Base-by-base conservation (phyloP, 345 rosid species). In the Rhizophora apiculata region DNA sequence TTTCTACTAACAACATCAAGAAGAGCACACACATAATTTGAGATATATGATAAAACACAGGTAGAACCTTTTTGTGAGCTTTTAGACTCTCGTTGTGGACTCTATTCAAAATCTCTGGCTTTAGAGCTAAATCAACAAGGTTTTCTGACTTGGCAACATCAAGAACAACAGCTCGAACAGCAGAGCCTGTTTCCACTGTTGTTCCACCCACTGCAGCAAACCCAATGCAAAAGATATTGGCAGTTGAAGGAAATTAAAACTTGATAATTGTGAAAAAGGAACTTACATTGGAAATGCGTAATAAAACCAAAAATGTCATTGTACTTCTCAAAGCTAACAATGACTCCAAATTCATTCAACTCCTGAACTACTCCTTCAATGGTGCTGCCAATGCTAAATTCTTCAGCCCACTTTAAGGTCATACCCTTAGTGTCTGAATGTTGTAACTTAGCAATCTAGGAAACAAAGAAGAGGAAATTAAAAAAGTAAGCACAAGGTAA, bases 41-140 rank as follows among this genome's bases (percentile, higher is more conserved):
- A 74, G 52, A 39, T 56, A 24, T 24, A 8, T 8, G 24, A 54
- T 34, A 29, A 29, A 26, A 49, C 10, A 7, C 59, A 62, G 39
- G 52, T 21, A 64, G 20, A 55, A 93, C 97, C 98, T 89, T 88
- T 75, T 83, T 89, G 54, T 69, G 67, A 56, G 79, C 48, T 63
- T 76, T 62, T 78, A 67, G 83, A 76, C 65, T 85, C 77, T 83
- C 79, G 65, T 72, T 83, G 22, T 48, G 71, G 21, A 70, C 64
- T 71, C 80, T 86, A 24, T 74, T 75, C 36, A 85, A 71, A 65
- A 95, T 85, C 80, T 87, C 91, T 27, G 81, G 88, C 78, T 88
- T 92, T 63, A 92, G 77, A 69, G 98, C 89, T 78, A 94, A 83
- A 80, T 94, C 98, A 73, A 92, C 86, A 69, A 95, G 90, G 73